Conservation (phyloP, 148 eudicot species). For the Diospyros kaki region DNA sequence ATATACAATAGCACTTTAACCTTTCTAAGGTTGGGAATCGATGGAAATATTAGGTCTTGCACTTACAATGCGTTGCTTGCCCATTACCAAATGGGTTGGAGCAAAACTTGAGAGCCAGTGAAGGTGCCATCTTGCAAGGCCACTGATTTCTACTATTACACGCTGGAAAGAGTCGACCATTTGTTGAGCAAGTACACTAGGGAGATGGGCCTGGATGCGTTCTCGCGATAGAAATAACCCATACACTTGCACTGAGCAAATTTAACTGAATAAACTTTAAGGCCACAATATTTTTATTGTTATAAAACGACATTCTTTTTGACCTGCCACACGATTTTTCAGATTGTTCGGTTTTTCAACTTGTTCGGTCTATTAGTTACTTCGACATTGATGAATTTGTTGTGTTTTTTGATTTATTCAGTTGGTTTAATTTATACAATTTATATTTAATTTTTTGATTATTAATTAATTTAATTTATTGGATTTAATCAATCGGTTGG, state of each 20-base stretch:
- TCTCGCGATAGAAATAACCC: constrained; percentile 50
- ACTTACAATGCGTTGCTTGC: constrained; percentile 56
- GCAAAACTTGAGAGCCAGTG: constrained; percentile 37
- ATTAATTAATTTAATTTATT: too few species aligned
- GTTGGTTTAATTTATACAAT: too few species aligned
- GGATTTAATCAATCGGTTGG: too few species aligned
- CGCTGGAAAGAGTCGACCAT: constrained; percentile 55
- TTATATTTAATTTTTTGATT: too few species aligned
- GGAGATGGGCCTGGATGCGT: constrained; percentile 35
- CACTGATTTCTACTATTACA: constrained; percentile 39
- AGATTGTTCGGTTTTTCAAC: too few species aligned
- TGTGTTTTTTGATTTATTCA: too few species aligned
- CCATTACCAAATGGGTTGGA: constrained; percentile 53
- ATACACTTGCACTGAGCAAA: constrained; percentile 62
- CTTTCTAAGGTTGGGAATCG: constrained; percentile 38
- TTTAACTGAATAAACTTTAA: too few species aligned
- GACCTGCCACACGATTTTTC: too few species aligned
- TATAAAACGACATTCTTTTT: too few species aligned
- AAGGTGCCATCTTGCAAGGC: constrained; percentile 28
- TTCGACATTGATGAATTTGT: too few species aligned
- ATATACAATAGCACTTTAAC: constrained; percentile 48
- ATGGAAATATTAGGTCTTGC: constrained; percentile 41
- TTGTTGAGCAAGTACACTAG: constrained; percentile 36
- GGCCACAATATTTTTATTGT: too few species aligned
- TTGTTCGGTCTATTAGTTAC: too few species aligned